Evolutionary conservation across 2,329 filamentous ascomycete genomes (phyloP).

Genomic region (Neodidymelliopsis sp.): DNA sequence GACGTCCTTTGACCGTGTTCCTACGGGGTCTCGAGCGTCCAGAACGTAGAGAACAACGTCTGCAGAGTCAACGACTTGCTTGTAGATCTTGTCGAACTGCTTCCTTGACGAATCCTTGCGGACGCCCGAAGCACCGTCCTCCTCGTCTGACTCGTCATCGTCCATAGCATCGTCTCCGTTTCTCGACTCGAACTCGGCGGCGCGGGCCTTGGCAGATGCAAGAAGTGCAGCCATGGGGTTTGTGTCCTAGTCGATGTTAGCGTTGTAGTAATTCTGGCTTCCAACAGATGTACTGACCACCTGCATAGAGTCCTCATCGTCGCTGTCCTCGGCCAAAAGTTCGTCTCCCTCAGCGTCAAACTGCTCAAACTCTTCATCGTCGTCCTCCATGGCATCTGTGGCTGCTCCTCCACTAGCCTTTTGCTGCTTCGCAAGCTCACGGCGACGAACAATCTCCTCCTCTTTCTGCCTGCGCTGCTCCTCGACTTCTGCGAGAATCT

Average conservation of each 20-base stretch:
- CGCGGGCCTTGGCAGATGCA: conserved; percentile 81
- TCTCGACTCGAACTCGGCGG: conserved; percentile 75
- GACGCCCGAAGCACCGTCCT: conserved; percentile 43
- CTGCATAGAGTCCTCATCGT: conserved; percentile 65
- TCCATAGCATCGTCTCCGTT: conserved; percentile 65
- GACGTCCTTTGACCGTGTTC: conserved; percentile 87
- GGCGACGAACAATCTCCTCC: conserved; percentile 73
- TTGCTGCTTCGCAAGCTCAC: conserved; percentile 69
- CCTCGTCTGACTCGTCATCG: conserved; percentile 61
- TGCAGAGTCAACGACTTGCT: conserved; percentile 85
- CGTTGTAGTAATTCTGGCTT: background rate
- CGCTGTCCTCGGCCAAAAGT: conserved; percentile 58
- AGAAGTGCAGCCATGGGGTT: conserved; percentile 94
- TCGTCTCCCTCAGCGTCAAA: conserved; percentile 62
- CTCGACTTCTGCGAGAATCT: conserved; percentile 92
- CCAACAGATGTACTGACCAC: conserved; percentile 48
- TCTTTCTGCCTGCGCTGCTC: conserved; percentile 81
- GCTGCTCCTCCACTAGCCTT: conserved; percentile 46
- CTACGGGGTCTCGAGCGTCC: conserved; percentile 89
- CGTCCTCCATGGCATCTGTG: conserved; percentile 48
- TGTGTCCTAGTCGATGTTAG: conserved; percentile 58
- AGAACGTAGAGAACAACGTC: conserved; percentile 94
- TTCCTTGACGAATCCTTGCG: conserved; percentile 73
- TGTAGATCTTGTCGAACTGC: conserved; percentile 96
- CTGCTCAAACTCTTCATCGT: conserved; percentile 41